Percentiles rank a stretch among this genome's conserved stretches.
Evolutionary conservation across 2,329 filamentous ascomycete species (phyloP).

Genomic region (Colletotrichum cuscutae): DNA sequence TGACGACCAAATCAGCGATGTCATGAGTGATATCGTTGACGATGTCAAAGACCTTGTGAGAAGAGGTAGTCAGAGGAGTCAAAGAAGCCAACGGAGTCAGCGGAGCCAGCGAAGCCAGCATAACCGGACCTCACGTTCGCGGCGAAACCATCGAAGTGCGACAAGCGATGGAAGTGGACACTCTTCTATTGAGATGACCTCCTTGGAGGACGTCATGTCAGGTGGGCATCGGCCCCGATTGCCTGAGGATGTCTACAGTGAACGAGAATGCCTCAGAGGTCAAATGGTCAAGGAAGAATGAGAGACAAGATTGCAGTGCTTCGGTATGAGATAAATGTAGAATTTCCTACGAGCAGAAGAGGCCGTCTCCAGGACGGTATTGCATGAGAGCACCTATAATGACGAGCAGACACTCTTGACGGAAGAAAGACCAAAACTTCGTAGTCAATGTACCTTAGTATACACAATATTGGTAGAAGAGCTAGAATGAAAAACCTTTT

Average conservation of each 20-base stretch:
- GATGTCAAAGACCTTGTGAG: conserved; percentile 44
- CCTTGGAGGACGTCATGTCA: conserved; percentile 33
- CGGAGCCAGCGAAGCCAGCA: not conserved
- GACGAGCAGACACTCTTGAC: not conserved
- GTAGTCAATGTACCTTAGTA: not conserved
- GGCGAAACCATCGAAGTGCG: conserved; percentile 24
- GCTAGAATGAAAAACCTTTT: conserved; percentile 21
- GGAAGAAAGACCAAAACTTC: not conserved
- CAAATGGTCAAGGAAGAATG: conserved; percentile 49
- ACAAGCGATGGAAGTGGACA: conserved; percentile 33
- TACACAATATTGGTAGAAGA: conserved; percentile 9
- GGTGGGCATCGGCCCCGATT: conserved; percentile 37
- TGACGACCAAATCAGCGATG: conserved; percentile 49
- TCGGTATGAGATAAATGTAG: conserved; percentile 12
- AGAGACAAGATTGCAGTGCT: not conserved
- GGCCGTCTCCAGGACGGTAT: not conserved
- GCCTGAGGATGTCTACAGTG: conserved; percentile 38
- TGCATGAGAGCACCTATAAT: not conserved
- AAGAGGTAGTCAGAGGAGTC: conserved; percentile 22
- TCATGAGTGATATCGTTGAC: conserved; percentile 47
- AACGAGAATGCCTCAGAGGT: conserved; percentile 50
- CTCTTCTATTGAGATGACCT: conserved; percentile 43
- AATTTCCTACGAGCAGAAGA: not conserved
- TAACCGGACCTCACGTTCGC: not conserved
- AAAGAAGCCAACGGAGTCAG: not conserved